These are phyloP conservation scores for Lipomyces oligophaga DNA, from an alignment of 805 yeast genomes.

Conservation along the genomic window DNA sequence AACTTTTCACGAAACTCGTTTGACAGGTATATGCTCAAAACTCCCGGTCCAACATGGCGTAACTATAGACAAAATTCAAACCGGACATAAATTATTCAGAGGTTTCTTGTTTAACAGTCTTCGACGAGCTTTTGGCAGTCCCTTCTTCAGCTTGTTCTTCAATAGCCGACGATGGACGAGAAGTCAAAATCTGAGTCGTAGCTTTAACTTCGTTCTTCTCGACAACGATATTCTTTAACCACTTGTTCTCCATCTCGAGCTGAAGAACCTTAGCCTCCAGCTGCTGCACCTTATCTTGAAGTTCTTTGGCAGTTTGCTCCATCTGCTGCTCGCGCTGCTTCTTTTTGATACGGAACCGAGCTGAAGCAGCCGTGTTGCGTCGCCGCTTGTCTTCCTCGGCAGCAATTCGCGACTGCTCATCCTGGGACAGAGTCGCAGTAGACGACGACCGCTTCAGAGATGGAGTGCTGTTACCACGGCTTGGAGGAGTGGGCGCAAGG, in stretches of 20 bases:
- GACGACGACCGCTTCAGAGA: conserved; percentile 31
- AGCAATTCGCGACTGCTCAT: conserved; percentile 29
- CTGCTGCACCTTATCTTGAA: conserved; percentile 60
- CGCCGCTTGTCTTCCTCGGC: conserved; percentile 70
- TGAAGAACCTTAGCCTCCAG: conserved; percentile 75
- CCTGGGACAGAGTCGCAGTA: conserved; percentile 6
- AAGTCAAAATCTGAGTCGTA: conserved; percentile 7
- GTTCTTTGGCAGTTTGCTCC: conserved; percentile 69
- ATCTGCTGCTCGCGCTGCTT: conserved; percentile 88
- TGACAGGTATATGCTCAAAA: too few relatives aligned
- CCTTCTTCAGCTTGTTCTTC: background rate
- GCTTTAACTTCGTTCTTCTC: conserved; percentile 52
- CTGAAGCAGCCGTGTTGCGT: conserved; percentile 90
- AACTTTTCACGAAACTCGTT: too few relatives aligned
- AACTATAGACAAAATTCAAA: background rate
- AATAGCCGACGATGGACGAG: conserved; percentile 3
- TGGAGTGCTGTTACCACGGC: conserved; percentile 2
- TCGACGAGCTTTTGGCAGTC: background rate
- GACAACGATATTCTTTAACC: conserved; percentile 76
- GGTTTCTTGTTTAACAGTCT: background rate
- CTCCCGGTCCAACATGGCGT: background rate
- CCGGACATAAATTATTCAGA: background rate
- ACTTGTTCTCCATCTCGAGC: conserved; percentile 87
- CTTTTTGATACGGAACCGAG: conserved; percentile 88
- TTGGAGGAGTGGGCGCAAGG: conserved; percentile 1